Conservation (phyloP, 192 early-diverging fungal genomes). For the Gonapodya sp. region DNA sequence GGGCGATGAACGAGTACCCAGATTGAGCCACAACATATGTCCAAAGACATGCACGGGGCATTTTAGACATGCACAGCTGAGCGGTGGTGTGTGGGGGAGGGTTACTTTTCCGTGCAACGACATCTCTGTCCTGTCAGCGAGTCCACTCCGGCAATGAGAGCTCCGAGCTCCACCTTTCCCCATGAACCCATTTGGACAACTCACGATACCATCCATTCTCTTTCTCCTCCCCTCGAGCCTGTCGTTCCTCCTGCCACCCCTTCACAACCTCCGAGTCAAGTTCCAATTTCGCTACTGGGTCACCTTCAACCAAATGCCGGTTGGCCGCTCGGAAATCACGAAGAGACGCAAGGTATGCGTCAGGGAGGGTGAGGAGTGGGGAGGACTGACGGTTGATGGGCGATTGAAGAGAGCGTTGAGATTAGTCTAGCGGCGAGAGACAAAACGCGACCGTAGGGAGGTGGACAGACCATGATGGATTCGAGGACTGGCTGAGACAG, state of each 20-base stretch:
- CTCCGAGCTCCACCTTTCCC: no score
- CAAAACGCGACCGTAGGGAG: background rate
- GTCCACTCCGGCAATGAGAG: no score
- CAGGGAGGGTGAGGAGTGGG: background rate
- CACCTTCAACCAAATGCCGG: background rate
- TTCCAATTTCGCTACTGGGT: background rate
- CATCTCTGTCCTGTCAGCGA: no score
- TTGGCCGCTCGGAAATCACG: background rate
- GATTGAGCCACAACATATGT: no score
- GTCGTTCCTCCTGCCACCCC: background rate
- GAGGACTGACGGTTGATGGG: no score
- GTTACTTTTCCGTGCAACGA: no score
- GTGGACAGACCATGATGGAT: no score
- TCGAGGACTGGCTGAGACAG: no score
- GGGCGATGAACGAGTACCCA: no score
- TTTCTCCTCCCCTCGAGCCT: background rate
- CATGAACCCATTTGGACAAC: background rate
- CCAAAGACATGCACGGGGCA: no score
- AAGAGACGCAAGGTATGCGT: background rate
- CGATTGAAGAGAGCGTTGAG: background rate
- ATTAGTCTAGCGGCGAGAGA: background rate
- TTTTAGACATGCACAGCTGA: no score
- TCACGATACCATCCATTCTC: background rate
- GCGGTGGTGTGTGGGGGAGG: no score
- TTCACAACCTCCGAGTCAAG: background rate